Percentiles rank a stretch among this genome's conserved stretches.
Conservation (phyloP, 768 basidiomycete species). For the Xanthoconium purpureum region DNA sequence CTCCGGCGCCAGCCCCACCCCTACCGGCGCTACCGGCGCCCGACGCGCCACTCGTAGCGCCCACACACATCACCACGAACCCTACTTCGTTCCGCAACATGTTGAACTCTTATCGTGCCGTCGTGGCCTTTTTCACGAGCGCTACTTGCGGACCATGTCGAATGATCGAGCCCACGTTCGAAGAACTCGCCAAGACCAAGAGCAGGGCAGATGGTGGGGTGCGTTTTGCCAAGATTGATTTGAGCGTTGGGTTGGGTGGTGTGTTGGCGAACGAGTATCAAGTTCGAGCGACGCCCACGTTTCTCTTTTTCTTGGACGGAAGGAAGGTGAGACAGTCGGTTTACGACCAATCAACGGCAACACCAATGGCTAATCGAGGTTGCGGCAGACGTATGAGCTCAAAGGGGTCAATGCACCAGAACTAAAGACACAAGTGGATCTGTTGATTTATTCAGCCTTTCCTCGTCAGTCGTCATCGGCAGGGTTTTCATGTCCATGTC, state of each 20-base stretch:
- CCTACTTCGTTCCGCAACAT: conserved; percentile 66
- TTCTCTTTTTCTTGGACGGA: conserved; percentile 81
- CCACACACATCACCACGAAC: conserved; percentile 74
- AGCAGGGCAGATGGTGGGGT: conserved; percentile 42
- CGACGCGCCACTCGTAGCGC: conserved; percentile 50
- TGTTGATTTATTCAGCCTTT: conserved; percentile 72
- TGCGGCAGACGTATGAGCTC: conserved; percentile 57
- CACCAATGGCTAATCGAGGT: not conserved
- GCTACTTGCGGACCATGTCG: conserved; percentile 75
- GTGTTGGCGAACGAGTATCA: conserved; percentile 60
- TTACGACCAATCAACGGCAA: not conserved
- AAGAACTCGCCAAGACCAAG: conserved; percentile 68
- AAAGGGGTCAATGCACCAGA: conserved; percentile 71
- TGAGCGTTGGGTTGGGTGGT: conserved; percentile 62
- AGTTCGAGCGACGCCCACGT: conserved; percentile 81
- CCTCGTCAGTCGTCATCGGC: conserved; percentile 56
- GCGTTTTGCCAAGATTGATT: conserved; percentile 83
- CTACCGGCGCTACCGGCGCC: conserved; percentile 28
- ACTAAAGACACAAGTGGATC: conserved; percentile 67
- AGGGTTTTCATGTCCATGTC: not conserved
- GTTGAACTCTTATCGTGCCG: conserved; percentile 63
- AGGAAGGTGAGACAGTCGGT: conserved; percentile 49
- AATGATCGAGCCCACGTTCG: conserved; percentile 82
- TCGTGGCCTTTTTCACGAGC: conserved; percentile 80
- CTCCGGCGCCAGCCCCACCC: conserved; percentile 18